These are phyloP conservation scores for Clitopilus hobsonii DNA, from an alignment of 768 basidiomycete species.

Conservation along the genomic window DNA sequence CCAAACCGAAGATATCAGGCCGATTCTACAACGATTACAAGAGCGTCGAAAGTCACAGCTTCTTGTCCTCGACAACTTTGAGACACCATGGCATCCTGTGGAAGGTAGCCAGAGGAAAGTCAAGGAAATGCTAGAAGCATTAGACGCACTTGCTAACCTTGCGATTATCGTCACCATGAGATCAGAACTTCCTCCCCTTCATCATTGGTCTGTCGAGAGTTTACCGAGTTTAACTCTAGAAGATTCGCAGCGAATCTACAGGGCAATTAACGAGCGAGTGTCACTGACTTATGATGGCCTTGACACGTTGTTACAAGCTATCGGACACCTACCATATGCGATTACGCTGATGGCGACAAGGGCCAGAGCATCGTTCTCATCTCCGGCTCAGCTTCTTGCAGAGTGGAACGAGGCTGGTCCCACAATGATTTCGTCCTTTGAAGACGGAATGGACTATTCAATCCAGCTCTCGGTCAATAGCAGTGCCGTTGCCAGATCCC, in stretches of 20 bases:
- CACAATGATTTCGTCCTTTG: background rate
- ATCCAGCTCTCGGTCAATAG: background rate
- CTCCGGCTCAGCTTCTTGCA: background rate
- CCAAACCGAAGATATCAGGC: background rate
- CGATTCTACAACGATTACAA: background rate
- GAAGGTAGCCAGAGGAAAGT: background rate
- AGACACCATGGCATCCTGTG: background rate
- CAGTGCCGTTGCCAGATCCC: background rate
- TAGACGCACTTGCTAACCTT: background rate
- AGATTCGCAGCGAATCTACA: background rate
- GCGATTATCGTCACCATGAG: background rate
- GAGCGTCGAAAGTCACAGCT: conserved; percentile 2
- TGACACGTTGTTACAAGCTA: background rate
- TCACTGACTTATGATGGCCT: background rate
- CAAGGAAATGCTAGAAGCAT: background rate
- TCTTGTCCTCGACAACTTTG: background rate
- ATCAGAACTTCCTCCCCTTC: background rate
- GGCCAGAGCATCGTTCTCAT: background rate
- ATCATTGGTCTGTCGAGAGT: background rate
- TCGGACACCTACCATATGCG: background rate
- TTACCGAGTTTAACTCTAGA: background rate
- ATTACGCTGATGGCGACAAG: background rate
- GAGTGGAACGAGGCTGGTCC: background rate
- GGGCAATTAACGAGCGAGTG: conserved; percentile 7
- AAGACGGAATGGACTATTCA: background rate